phyloP scores from a whole-genome alignment of 1,284 basidiomycete genomes.

The Marasmius fiardii region DNA sequence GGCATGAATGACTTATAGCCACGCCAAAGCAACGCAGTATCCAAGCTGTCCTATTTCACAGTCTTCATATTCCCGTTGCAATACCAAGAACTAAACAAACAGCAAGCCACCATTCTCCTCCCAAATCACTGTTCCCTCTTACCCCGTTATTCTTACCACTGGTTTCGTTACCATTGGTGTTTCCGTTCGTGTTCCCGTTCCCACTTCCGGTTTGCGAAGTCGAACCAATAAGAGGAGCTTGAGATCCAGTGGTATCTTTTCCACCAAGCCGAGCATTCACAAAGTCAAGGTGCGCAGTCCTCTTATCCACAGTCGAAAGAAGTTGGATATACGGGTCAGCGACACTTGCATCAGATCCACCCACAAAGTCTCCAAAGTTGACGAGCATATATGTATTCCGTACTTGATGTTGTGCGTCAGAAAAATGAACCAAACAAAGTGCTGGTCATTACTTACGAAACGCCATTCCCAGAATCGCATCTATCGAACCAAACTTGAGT shows the following conservation, averaged over 20 bases:
- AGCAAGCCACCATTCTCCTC: background rate
- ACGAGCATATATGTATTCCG: slow-evolving; percentile 31
- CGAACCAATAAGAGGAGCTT: slow-evolving; percentile 3
- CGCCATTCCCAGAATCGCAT: slow-evolving; percentile 30
- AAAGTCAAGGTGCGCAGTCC: slow-evolving; percentile 28
- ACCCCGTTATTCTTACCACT: background rate
- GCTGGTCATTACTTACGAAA: slow-evolving; percentile 24
- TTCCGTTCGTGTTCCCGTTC: background rate
- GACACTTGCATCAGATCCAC: slow-evolving; percentile 20
- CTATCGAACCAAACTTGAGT: slow-evolving; percentile 18
- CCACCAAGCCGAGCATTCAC: slow-evolving; percentile 24
- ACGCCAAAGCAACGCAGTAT: too few relatives aligned
- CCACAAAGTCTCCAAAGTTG: slow-evolving; percentile 34
- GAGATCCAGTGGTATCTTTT: slow-evolving; percentile 17
- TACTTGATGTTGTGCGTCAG: slow-evolving; percentile 19
- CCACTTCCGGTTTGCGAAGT: too few relatives aligned
- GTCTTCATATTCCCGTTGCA: background rate
- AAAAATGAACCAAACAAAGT: background rate
- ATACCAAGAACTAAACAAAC: background rate
- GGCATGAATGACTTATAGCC: too few relatives aligned
- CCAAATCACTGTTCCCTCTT: background rate
- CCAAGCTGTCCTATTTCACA: too few relatives aligned
- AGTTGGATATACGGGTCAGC: slow-evolving; percentile 30
- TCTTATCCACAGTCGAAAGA: slow-evolving; percentile 25
- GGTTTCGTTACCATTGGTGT: background rate